These are phyloP conservation scores for Ambrosiella xylebori DNA, from an alignment of 2,329 filamentous ascomycete species.

Conservation along the genomic window DNA sequence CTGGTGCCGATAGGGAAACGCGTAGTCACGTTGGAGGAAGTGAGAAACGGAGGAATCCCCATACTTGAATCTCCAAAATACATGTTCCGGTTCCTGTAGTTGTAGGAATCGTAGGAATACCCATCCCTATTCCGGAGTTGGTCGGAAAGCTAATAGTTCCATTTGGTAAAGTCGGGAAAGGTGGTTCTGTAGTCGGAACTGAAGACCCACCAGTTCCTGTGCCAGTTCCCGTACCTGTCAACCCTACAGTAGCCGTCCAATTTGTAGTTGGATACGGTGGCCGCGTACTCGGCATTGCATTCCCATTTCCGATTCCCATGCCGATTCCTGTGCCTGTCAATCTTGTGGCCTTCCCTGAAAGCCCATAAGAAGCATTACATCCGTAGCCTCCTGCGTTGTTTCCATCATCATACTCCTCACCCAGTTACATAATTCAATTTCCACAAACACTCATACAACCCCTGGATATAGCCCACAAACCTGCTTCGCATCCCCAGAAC, in stretches of 20 bases:
- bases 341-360: background rate
- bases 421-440: slow-evolving; percentile 8
- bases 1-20: background rate
- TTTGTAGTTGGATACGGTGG: background rate
- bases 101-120: background rate
- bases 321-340: background rate
- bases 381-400: background rate
- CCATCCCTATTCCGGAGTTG: background rate
- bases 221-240: background rate
- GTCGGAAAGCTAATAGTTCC: background rate
- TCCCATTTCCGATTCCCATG: background rate
- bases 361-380: slow-evolving; percentile 1
- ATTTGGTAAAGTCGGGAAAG: background rate
- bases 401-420: slow-evolving; percentile 8
- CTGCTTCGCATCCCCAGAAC: background rate
- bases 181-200: background rate
- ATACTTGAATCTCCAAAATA: background rate
- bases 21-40: background rate
- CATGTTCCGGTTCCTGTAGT: background rate
- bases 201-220: background rate
- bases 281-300: background rate
- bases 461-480: slow-evolving; percentile 7
- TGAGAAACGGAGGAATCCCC: background rate
- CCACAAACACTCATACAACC: slow-evolving; percentile 5
- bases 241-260: background rate